phyloP scores from a whole-genome alignment of 352 stramenopile species.

The Stephanocyclus meneghinianus region DNA sequence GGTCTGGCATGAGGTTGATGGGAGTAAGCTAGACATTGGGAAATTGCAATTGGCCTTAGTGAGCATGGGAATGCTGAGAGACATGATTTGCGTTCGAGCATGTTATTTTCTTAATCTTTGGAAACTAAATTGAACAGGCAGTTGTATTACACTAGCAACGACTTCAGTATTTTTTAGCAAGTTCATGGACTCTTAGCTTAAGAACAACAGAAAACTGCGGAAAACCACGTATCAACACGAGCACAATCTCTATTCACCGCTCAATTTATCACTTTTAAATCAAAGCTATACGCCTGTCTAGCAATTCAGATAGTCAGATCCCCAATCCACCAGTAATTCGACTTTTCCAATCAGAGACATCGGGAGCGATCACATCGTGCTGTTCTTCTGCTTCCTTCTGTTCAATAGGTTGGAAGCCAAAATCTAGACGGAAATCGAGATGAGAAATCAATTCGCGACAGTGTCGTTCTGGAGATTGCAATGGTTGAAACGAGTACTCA shows the following conservation, averaged over 20 bases:
- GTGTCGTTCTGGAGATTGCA: slow-evolving; percentile 5
- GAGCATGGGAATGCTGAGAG: slow-evolving; percentile 71
- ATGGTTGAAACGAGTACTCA: slow-evolving; percentile 23
- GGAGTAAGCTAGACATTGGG: slow-evolving; percentile 69
- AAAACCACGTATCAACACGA: too few species aligned
- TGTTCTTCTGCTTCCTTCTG: slow-evolving; percentile 12
- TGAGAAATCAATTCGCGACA: slow-evolving; percentile 2
- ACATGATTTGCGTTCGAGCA: slow-evolving; percentile 78
- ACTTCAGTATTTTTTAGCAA: too few species aligned
- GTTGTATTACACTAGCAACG: background rate
- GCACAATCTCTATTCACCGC: too few species aligned
- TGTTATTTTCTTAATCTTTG: slow-evolving; percentile 77
- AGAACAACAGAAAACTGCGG: too few species aligned
- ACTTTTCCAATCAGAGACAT: slow-evolving; percentile 41
- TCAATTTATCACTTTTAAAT: too few species aligned
- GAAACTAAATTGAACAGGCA: slow-evolving; percentile 42
- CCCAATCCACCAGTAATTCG: slow-evolving; percentile 25
- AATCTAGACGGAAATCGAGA: slow-evolving; percentile 37
- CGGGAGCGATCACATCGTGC: background rate
- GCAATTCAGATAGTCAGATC: background rate
- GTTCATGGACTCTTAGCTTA: too few species aligned
- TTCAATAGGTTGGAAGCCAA: slow-evolving; percentile 60
- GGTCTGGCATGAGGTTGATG: slow-evolving; percentile 76
- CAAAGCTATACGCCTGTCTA: background rate
- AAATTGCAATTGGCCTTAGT: slow-evolving; percentile 67